Percentiles rank a stretch among this genome's conserved stretches.
These are phyloP conservation scores for Capniomyces stellatus DNA, from an alignment of 371 early-diverging fungal species.

Conservation along the genomic window DNA sequence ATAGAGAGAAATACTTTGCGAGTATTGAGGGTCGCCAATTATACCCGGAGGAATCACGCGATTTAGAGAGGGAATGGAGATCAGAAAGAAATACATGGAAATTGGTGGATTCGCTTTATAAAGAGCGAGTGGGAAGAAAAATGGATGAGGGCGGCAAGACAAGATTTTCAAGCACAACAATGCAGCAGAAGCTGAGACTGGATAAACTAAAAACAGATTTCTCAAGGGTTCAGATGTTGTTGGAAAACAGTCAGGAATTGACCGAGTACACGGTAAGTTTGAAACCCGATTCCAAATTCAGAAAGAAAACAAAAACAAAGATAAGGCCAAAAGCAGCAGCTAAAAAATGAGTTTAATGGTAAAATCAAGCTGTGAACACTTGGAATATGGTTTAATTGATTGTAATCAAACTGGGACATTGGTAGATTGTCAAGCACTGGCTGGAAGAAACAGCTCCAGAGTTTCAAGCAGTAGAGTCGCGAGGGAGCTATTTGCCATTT, in stretches of 20 bases:
- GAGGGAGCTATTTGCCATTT: slow-evolving; percentile 28
- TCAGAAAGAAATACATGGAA: slow-evolving; percentile 24
- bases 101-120: slow-evolving; percentile 16
- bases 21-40: not conserved
- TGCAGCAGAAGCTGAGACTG: not conserved
- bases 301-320: too few species aligned
- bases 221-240: slow-evolving; percentile 14
- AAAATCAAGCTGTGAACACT: not conserved
- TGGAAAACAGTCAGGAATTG: slow-evolving; percentile 8
- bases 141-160: too few species aligned
- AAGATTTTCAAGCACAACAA: too few species aligned
- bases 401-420: not conserved
- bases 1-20: not conserved
- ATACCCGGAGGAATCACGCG: not conserved
- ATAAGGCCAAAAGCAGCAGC: too few species aligned
- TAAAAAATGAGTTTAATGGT: too few species aligned
- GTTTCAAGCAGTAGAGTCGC: slow-evolving; percentile 29
- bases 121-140: not conserved
- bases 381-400: not conserved
- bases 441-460: slow-evolving; percentile 31
- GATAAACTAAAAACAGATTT: slow-evolving; percentile 9
- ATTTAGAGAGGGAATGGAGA: slow-evolving; percentile 8
- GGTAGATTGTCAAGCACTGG: slow-evolving; percentile 29
- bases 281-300: too few species aligned
- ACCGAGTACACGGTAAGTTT: slow-evolving; percentile 16